Conservation (phyloP, 495 filamentous ascomycete species). For the Aspergillus conjunctus region DNA sequence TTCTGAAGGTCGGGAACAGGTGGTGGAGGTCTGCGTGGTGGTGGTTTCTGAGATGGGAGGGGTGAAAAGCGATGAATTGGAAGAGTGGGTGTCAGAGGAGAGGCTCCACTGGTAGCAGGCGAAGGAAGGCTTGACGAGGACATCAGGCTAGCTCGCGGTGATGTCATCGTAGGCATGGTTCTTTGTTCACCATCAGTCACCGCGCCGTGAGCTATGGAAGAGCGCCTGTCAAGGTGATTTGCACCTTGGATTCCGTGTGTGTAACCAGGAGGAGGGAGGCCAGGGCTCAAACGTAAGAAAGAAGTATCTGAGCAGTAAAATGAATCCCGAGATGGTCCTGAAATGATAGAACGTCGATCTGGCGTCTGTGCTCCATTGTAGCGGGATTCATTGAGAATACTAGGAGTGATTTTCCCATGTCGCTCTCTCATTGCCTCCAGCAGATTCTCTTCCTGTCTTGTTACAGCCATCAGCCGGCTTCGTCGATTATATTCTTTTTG, state of each 20-base stretch:
- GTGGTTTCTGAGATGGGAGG: constrained; percentile 43
- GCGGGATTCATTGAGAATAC: constrained; percentile 60
- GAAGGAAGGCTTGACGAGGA: constrained; percentile 47
- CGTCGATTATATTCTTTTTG: constrained; percentile 44
- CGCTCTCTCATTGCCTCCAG: constrained; percentile 80
- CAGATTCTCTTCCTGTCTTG: constrained; percentile 79
- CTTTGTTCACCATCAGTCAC: constrained; percentile 44
- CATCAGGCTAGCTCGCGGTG: constrained; percentile 36
- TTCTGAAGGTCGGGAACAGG: constrained; percentile 41
- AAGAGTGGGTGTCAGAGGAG: constrained; percentile 49
- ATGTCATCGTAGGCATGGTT: constrained; percentile 35
- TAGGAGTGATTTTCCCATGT: constrained; percentile 73
- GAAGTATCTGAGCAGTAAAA: constrained; percentile 46
- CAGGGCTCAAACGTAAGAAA: constrained; percentile 48
- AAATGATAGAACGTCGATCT: constrained; percentile 37
- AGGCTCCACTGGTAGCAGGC: constrained; percentile 41
- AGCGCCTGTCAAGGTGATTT: constrained; percentile 33
- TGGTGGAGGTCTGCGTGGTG: constrained; percentile 41
- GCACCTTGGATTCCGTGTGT: constrained; percentile 34
- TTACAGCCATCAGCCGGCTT: constrained; percentile 81
- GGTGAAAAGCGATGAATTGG: constrained; percentile 50
- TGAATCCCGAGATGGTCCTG: constrained; percentile 40
- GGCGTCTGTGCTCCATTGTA: constrained; percentile 25
- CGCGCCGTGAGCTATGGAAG: constrained; percentile 32
- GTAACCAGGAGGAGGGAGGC: constrained; percentile 29